Percentiles rank a stretch among this genome's conserved stretches.
These are phyloP conservation scores for Physaria fendleri DNA, from an alignment of 345 rosid genomes.

Conservation along the genomic window DNA sequence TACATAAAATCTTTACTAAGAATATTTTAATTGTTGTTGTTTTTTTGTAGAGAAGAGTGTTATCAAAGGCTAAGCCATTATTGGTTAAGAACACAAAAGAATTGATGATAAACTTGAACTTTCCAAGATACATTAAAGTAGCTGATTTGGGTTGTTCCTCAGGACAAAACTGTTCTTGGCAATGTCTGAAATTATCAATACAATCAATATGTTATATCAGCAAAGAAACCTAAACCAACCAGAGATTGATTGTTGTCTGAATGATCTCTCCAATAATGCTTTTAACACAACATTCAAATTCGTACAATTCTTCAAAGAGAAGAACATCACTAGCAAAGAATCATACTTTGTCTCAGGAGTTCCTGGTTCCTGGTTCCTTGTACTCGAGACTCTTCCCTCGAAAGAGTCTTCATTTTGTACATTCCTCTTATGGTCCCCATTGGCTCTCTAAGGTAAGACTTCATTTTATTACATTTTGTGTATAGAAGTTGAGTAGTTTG, in stretches of 20 bases:
- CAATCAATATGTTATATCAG: neutral
- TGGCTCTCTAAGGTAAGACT: slow-evolving; percentile 36
- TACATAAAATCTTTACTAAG: no score
- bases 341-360: slow-evolving; percentile 27
- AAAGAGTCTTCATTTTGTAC: slow-evolving; percentile 24
- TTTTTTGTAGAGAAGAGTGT: slow-evolving; percentile 1
- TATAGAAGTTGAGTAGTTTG: no score
- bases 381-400: slow-evolving; percentile 37
- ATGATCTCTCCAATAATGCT: slow-evolving; percentile 39
- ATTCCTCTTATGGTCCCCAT: slow-evolving; percentile 36
- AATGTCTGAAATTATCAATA: slow-evolving; percentile 3
- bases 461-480: no score
- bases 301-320: slow-evolving; percentile 3
- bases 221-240: slow-evolving; percentile 5
- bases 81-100: slow-evolving; percentile 5
- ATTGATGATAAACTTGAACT: neutral
- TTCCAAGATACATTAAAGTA: slow-evolving; percentile 8
- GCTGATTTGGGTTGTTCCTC: slow-evolving; percentile 43
- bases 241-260: slow-evolving; percentile 27
- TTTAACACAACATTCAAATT: slow-evolving; percentile 27
- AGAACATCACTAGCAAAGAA: neutral
- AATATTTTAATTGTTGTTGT: no score
- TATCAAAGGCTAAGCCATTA: neutral
- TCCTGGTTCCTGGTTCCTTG: slow-evolving; percentile 44
- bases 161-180: slow-evolving; percentile 31